Percentiles rank a stretch among this genome's conserved stretches.
These are phyloP conservation scores for Zizania palustris DNA, from an alignment of 202 grass and related monocot genomes.

Conservation along the genomic window DNA sequence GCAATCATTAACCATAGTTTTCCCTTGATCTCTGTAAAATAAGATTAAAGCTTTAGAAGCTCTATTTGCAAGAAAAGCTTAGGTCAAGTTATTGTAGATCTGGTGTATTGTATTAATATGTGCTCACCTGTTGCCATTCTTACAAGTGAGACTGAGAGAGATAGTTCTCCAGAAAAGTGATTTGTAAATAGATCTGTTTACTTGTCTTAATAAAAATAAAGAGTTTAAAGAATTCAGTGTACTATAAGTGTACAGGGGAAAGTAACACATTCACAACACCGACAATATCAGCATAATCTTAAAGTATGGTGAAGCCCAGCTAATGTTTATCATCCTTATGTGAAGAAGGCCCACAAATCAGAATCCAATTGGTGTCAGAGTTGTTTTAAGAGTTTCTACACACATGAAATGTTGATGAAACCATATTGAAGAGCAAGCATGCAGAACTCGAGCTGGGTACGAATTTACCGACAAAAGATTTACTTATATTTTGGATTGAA, in stretches of 20 bases:
- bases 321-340: not conserved
- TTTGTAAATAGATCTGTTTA: conserved; percentile 42
- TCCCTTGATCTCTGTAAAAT: conserved; percentile 45
- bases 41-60: conserved; percentile 55
- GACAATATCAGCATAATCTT: not conserved
- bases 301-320: not conserved
- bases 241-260: not conserved
- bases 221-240: not conserved
- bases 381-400: too few species aligned
- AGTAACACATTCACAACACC: not conserved
- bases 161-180: conserved; percentile 16
- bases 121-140: conserved; percentile 27
- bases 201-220: conserved; percentile 40
- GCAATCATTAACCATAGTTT: conserved; percentile 41
- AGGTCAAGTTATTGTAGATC: conserved; percentile 39
- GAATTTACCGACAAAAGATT: not conserved
- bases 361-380: too few species aligned
- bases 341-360: not conserved
- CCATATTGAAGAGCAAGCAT: not conserved
- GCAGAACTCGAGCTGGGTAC: not conserved
- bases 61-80: conserved; percentile 34
- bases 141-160: conserved; percentile 9
- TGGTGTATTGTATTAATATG: conserved; percentile 32
- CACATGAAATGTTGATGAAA: not conserved
- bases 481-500: too few species aligned